A percentile compares a stretch with the other conserved stretches of the same genome.
phyloP scores from a whole-genome alignment of 768 basidiomycete genomes.

The Xerocomellus intermedius region DNA sequence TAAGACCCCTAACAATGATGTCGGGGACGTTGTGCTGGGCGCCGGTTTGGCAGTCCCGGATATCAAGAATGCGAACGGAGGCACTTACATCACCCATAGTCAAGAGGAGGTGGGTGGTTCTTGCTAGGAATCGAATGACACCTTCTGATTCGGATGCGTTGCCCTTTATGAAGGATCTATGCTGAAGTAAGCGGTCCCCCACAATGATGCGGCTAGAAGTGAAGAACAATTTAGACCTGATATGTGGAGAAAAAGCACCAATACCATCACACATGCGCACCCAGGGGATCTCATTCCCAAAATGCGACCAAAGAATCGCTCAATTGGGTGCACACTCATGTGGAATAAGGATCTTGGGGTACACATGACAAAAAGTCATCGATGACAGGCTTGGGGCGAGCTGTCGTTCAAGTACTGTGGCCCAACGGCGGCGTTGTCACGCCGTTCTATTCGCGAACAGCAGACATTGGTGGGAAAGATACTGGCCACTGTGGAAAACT shows the following conservation, averaged over 20 bases:
- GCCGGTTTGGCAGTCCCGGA: slow-evolving; percentile 16
- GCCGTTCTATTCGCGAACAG: neutral
- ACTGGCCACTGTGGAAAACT: neutral
- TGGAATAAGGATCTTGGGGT: neutral
- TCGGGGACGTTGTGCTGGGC: slow-evolving; percentile 36
- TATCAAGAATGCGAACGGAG: slow-evolving; percentile 20
- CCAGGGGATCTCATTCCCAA: neutral
- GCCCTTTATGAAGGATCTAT: neutral
- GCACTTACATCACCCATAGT: slow-evolving; percentile 23
- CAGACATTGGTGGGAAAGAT: neutral
- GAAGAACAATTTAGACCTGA: neutral
- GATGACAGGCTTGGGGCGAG: too few relatives aligned
- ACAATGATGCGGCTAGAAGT: neutral
- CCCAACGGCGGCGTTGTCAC: neutral
- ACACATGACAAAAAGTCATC: neutral
- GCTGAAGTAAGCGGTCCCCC: slow-evolving; percentile 19
- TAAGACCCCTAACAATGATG: slow-evolving; percentile 56
- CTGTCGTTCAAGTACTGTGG: too few relatives aligned
- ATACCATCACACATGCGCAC: neutral
- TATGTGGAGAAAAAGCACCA: neutral
- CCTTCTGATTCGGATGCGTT: neutral
- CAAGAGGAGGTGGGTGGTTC: neutral
- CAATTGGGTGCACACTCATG: neutral
- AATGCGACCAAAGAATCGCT: neutral
- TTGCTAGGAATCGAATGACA: neutral